Evolutionary conservation across 139 green algal species (phyloP), one percentile per base, ranked within the genome.

Genomic region (Chlorella sp.): DNA sequence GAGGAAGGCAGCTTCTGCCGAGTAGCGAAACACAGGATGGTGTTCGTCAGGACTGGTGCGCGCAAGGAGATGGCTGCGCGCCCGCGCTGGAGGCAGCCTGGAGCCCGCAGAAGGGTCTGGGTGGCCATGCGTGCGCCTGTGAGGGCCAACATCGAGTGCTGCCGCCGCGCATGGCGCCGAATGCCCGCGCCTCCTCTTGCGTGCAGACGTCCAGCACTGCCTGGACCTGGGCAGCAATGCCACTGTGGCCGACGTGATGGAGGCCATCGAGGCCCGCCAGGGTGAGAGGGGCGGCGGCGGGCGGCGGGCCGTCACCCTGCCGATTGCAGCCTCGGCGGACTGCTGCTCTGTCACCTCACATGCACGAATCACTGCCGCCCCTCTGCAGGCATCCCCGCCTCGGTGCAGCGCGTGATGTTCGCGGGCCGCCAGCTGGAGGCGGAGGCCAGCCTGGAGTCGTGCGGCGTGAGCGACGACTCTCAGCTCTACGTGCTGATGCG

Each of bases 171-270:
- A 41, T 58, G n/a, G n/a, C 64, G 29, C 64, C 27, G 27, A 6
- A n/a, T 48, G 36, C 35, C 35, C 8, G 50, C 55, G 46, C 3
- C 35, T 56, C 31, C 67, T 21, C 53, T 25, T 69, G 51, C 40
- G 43, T 73, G 77, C 90, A 96, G 92, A 94, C 73, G 78, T 83
- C 62, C 95, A 91, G 62, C 89, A 96, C 78, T 83, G 92, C 70
- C 53, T 97, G 29, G 78, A 95, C 71, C 83, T 93, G 67, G 82
- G 81, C 51, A 65, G 87, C 56, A 74, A 83, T 50, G 78, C 79
- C 75, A 93, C 88, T 33, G 91, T 94, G 35, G 85, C 84, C 61
- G 89, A 96, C 87, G 90, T 97, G 36, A 95, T 94, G 89, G 82
- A 84, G 33, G 76, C 82, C 43, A 86, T 97, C 41, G 84, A 87